Evolutionary conservation across 176 grass and related monocot genomes (phyloP).

Genomic region (Cymbopogon citratus): DNA sequence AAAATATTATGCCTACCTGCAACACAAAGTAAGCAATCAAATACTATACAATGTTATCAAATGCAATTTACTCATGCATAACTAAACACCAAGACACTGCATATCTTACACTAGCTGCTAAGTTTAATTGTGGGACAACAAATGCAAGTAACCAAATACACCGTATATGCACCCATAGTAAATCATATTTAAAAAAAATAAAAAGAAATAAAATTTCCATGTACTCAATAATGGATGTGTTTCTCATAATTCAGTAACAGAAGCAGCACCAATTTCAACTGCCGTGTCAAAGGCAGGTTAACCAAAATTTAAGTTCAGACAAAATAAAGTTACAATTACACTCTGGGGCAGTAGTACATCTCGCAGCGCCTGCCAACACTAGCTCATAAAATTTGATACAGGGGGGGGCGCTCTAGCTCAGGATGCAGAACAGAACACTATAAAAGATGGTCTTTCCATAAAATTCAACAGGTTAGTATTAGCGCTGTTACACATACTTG

Average conservation of each 20-base stretch:
- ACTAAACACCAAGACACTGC: neutral
- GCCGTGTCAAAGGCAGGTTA: neutral
- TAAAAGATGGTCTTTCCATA: neutral
- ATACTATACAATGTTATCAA: too few species aligned
- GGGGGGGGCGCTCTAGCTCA: neutral
- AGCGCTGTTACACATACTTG: slow-evolving; percentile 66
- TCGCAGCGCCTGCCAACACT: neutral
- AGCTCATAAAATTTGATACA: neutral
- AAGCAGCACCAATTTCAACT: neutral
- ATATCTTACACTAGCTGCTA: neutral
- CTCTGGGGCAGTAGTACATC: neutral
- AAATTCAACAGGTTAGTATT: neutral
- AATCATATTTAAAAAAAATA: neutral
- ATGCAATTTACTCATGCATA: too few species aligned
- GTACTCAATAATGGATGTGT: neutral
- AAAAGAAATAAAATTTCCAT: neutral
- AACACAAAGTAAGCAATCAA: too few species aligned
- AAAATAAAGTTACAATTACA: neutral
- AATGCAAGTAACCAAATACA: neutral
- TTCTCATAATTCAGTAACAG: neutral
- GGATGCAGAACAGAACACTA: neutral
- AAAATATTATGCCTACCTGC: too few species aligned
- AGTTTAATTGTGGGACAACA: neutral
- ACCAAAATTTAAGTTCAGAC: neutral
- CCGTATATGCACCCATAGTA: neutral